Evolutionary conservation across 495 filamentous ascomycete species (phyloP), one percentile per base, ranked within the genome.

Genomic region (Rostrohypoxylon terebratum): DNA sequence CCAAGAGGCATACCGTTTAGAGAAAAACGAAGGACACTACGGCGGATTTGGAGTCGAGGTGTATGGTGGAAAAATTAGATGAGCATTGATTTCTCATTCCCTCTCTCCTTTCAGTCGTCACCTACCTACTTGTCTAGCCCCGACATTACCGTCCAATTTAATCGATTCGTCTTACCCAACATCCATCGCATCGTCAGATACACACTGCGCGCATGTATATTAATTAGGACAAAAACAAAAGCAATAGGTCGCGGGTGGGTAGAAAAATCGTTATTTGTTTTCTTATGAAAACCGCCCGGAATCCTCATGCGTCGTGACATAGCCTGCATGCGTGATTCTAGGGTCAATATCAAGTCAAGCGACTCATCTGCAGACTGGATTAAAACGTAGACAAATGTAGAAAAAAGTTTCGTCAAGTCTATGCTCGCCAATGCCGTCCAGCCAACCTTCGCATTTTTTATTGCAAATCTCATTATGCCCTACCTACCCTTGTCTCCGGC

Each of bases 11-110:
- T 65, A 33, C 48, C 68, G 54, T 57, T 65, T 68, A 65, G 70
- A 65, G 40, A 62, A 68, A 73, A 44, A 48, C 48, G 60, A 73
- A 45, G 54, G 48, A 61, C 25, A 57, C 31, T 68, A 73, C 36
- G 59, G 68, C 60, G 64, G 63, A 55, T 53, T 59, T 54, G 68
- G 68, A 71, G 68, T 71, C 68, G 55, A 54, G 68, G 68, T 71
- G 68, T 71, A 71, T 47, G 61, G 57, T 33, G 59, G 55, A 63
- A 63, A 66, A 63, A 66, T 45, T 67, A 72, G 63, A 66, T 16
- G 40, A 67, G 44, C 58, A 67, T 62, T 66, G 36, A 48, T 66
- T 66, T 71, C 31, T 38, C 33, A n/a, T n/a, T 40, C 48, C 42
- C 20, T 40, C 42, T 63, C 44, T 51, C n/a, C 23, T 23, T 53